These are phyloP conservation scores for Plectosphaerella cucumerina DNA, from an alignment of 2,329 filamentous ascomycete genomes.

Conservation along the genomic window DNA sequence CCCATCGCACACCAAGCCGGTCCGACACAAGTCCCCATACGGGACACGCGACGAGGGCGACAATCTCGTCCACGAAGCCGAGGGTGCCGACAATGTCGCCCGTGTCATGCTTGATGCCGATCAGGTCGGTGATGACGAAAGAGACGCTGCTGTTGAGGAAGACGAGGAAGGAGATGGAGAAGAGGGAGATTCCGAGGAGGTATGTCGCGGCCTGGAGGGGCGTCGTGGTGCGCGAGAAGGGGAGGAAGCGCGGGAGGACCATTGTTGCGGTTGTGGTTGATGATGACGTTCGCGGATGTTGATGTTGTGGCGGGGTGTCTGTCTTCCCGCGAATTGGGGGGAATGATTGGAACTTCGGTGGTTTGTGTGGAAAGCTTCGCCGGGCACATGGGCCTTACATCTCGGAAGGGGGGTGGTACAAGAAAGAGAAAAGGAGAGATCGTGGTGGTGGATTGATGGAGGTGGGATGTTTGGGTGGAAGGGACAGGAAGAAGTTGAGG, in stretches of 20 bases:
- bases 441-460: too few relatives aligned
- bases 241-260: slow-evolving; percentile 42
- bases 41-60: slow-evolving; percentile 77
- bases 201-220: slow-evolving; percentile 66
- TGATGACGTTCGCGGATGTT: too few relatives aligned
- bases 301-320: too few relatives aligned
- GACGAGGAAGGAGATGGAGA: slow-evolving; percentile 85
- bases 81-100: slow-evolving; percentile 81
- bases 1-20: slow-evolving; percentile 68
- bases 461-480: too few relatives aligned
- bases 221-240: slow-evolving; percentile 58
- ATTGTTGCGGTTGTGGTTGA: slow-evolving; percentile 16
- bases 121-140: slow-evolving; percentile 79
- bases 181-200: slow-evolving; percentile 76
- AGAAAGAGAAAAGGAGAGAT: too few relatives aligned
- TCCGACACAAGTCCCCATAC: slow-evolving; percentile 76
- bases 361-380: too few relatives aligned
- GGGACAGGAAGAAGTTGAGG: too few relatives aligned
- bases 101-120: slow-evolving; percentile 68
- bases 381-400: too few relatives aligned
- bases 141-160: slow-evolving; percentile 83
- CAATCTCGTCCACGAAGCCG: slow-evolving; percentile 79
- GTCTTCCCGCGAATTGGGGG: too few relatives aligned
- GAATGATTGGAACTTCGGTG: too few relatives aligned
- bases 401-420: too few relatives aligned